These are phyloP conservation scores for Chaetoceros muelleri DNA, from an alignment of 108 stramenopile species.

Conservation along the genomic window DNA sequence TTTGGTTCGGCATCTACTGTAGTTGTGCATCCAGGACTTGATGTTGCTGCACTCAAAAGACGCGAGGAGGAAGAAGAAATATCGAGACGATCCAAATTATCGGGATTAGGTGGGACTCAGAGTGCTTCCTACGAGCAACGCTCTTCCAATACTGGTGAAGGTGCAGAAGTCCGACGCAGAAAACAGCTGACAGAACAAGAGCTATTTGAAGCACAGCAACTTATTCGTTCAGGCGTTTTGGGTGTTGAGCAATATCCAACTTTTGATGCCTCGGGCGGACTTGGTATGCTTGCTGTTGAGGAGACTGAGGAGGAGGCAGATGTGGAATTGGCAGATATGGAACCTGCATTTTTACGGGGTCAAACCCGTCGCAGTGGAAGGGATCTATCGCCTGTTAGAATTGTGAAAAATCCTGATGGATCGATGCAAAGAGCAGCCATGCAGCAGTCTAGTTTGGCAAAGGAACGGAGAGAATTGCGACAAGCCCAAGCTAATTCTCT, in stretches of 20 bases:
- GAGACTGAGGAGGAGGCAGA: constrained; percentile 94
- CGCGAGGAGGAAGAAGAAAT: constrained; percentile 64
- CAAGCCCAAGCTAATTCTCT: constrained; percentile 93
- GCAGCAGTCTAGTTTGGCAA: constrained; percentile 86
- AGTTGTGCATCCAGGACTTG: constrained; percentile 81
- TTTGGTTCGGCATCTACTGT: constrained; percentile 31
- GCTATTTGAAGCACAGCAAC: constrained; percentile 93
- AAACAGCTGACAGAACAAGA: constrained; percentile 93
- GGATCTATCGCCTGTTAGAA: constrained; percentile 82
- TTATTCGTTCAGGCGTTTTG: constrained; percentile 93
- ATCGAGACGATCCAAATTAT: constrained; percentile 18
- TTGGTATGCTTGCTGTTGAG: constrained; percentile 88
- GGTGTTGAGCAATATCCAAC: constrained; percentile 95
- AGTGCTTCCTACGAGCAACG: constrained; percentile 8
- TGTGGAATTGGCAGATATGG: constrained; percentile 88
- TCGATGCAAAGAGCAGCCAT: constrained; percentile 93
- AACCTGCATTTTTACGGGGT: constrained; percentile 93
- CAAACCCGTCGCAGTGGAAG: constrained; percentile 78
- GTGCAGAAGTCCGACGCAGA: constrained; percentile 31
- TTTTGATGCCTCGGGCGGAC: constrained; percentile 85
- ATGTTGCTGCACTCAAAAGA: constrained; percentile 60
- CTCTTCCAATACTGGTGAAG: constrained; percentile 1
- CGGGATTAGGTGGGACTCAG: constrained; percentile 12
- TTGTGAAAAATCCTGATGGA: constrained; percentile 98
- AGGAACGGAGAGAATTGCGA: constrained; percentile 93